Percentiles rank a stretch among this genome's conserved stretches.
Evolutionary conservation across 495 filamentous ascomycete genomes (phyloP).

Genomic region (Platismatia glauca): DNA sequence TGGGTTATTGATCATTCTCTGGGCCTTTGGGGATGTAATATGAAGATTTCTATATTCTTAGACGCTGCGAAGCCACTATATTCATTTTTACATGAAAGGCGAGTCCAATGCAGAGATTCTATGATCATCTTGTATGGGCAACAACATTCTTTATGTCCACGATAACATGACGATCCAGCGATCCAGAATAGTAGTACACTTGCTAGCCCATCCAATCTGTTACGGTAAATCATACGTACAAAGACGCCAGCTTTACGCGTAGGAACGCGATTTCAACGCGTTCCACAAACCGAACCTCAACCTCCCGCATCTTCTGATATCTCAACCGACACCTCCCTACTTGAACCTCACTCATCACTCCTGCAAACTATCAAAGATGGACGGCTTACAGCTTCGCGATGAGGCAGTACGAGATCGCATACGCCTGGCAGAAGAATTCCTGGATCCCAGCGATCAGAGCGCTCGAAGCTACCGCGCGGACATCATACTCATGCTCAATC

Average conservation of each 20-base stretch:
- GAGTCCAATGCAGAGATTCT: background rate
- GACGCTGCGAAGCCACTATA: background rate
- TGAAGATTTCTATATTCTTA: background rate
- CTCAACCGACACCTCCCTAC: background rate
- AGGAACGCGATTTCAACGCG: background rate
- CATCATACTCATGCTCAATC: conserved; percentile 88
- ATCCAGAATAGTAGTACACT: background rate
- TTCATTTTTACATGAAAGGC: too few relatives aligned
- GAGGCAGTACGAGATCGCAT: conserved; percentile 73
- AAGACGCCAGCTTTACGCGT: background rate
- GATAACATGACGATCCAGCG: too few relatives aligned
- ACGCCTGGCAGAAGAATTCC: conserved; percentile 71
- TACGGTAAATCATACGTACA: background rate
- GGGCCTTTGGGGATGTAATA: background rate
- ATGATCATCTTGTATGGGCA: too few relatives aligned
- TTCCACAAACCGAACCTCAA: background rate
- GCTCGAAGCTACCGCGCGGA: conserved; percentile 72
- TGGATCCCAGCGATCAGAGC: conserved; percentile 61
- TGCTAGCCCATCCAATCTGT: background rate
- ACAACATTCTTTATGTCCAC: too few relatives aligned
- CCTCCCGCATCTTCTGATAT: background rate
- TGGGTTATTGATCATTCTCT: background rate
- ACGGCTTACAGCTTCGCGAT: conserved; percentile 64
- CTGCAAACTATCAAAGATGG: conserved; percentile 43
- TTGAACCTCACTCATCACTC: background rate